Evolutionary conservation across 1,284 basidiomycete genomes (phyloP).

Genomic region (Hymenochaete sp.): DNA sequence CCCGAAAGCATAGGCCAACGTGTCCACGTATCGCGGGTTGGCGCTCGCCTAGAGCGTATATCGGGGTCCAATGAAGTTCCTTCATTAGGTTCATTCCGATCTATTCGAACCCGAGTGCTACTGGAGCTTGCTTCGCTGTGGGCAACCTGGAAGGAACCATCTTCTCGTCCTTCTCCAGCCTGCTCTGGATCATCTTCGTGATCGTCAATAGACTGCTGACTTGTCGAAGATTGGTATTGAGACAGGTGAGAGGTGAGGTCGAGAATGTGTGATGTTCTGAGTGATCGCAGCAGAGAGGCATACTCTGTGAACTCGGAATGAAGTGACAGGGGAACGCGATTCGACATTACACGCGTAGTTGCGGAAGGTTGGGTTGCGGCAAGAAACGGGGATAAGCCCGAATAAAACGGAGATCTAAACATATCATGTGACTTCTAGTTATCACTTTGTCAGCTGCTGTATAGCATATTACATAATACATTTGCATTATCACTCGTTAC

Average conservation of each 20-base stretch:
- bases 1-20: conserved; percentile 53
- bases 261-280: conserved; percentile 43
- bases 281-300: conserved; percentile 48
- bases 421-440: background rate
- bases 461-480: background rate
- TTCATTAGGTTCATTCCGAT: too few species aligned
- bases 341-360: conserved; percentile 26
- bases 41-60: too few species aligned
- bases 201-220: conserved; percentile 7
- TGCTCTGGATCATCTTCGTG: background rate
- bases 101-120: too few species aligned
- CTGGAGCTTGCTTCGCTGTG: background rate
- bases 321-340: conserved; percentile 38
- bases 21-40: conserved; percentile 48
- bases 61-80: too few species aligned
- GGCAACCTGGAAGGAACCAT: background rate
- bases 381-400: background rate
- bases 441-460: background rate
- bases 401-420: background rate
- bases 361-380: background rate
- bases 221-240: conserved; percentile 17
- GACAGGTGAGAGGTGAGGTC: conserved; percentile 45
- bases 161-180: background rate
- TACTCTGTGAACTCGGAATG: conserved; percentile 57
- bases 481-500: background rate